Percentiles rank a stretch among this genome's conserved stretches.
Conservation (phyloP, 768 basidiomycete genomes). For the Russula virescens region DNA sequence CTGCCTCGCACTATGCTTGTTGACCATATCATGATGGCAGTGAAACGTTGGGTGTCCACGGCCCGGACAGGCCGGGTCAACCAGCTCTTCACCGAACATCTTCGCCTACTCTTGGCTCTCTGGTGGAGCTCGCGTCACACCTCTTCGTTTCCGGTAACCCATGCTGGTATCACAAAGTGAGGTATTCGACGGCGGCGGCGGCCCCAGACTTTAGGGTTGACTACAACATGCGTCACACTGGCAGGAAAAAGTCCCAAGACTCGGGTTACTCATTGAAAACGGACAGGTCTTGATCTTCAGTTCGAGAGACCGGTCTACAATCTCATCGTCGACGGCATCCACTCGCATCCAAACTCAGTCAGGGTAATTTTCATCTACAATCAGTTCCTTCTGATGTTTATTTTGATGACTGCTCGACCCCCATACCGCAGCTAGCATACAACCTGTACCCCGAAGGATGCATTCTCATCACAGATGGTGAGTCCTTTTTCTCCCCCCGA, state of each 20-base stretch:
- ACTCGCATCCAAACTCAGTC: conserved; percentile 87
- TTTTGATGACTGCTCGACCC: neutral
- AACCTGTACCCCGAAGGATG: conserved; percentile 79
- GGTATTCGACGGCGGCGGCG: too few relatives aligned
- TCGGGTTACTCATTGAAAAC: conserved; percentile 41
- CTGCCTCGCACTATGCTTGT: too few relatives aligned
- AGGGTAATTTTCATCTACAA: conserved; percentile 46
- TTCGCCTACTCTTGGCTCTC: too few relatives aligned
- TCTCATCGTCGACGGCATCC: conserved; percentile 86
- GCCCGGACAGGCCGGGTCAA: too few relatives aligned
- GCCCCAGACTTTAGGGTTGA: too few relatives aligned
- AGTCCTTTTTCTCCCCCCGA: conserved; percentile 21
- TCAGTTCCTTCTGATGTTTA: neutral
- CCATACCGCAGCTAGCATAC: conserved; percentile 71
- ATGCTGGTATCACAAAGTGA: too few relatives aligned
- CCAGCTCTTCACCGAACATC: too few relatives aligned
- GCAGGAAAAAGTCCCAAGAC: conserved; percentile 6
- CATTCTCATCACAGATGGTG: conserved; percentile 87
- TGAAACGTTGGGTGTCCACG: too few relatives aligned
- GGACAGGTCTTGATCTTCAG: conserved; percentile 40
- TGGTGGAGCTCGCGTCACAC: too few relatives aligned
- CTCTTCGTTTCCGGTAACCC: too few relatives aligned
- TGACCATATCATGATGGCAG: too few relatives aligned
- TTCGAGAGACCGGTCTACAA: conserved; percentile 79
- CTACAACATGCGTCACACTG: too few relatives aligned